Percentiles rank a stretch among this genome's conserved stretches.
Conservation (phyloP, 805 yeast species). For the Saccharomycopsis javanensis region DNA sequence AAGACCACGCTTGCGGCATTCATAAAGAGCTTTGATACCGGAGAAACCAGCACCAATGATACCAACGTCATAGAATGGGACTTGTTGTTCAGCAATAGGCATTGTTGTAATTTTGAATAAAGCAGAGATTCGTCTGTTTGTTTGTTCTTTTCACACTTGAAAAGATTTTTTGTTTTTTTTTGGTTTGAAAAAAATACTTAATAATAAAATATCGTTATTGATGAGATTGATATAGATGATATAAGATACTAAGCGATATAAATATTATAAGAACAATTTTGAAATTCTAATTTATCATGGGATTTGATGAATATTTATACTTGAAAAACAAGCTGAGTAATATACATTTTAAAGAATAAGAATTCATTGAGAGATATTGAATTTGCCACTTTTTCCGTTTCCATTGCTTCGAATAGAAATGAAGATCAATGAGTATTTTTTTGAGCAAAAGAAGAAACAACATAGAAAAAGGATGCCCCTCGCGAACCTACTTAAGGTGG, state of each 20-base stretch:
- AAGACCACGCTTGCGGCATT: constrained; percentile 18
- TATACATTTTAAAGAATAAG: background rate
- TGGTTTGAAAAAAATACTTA: background rate
- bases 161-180: background rate
- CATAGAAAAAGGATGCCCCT: background rate
- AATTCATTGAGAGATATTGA: too few relatives aligned
- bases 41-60: constrained; percentile 22
- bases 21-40: constrained; percentile 18
- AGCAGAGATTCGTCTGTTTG: too few relatives aligned
- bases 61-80: constrained; percentile 18
- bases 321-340: background rate
- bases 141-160: too few relatives aligned
- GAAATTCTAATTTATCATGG: background rate
- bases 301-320: background rate
- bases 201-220: background rate
- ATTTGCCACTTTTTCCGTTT: background rate
- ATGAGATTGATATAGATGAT: background rate
- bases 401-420: too few relatives aligned
- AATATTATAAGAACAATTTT: too few relatives aligned
- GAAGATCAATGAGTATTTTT: background rate
- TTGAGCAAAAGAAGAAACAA: background rate
- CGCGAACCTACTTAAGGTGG: background rate
- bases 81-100: constrained; percentile 11
- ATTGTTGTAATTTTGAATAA: background rate
- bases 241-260: too few relatives aligned